Evolutionary conservation across 1,139 yeast species (phyloP).

Genomic region (Entelexis paramagnoliae): DNA sequence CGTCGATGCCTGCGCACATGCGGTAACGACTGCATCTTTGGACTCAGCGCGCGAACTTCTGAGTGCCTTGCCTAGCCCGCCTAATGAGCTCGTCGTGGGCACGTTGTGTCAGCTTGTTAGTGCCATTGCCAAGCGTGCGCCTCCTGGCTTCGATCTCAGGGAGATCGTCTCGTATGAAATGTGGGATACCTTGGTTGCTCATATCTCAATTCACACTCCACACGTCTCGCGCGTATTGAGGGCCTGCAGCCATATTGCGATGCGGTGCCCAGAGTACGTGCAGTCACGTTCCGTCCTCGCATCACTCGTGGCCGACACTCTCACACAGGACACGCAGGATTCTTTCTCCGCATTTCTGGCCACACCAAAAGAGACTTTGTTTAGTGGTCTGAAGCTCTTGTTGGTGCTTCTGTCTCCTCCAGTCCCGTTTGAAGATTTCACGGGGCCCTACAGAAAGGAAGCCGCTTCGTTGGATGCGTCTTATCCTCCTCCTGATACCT

Average conservation of each 20-base stretch:
- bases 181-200: slow-evolving; percentile 36
- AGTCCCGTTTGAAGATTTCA: slow-evolving; percentile 6
- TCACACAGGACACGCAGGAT: slow-evolving; percentile 9
- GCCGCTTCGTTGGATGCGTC: background rate
- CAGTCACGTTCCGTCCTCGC: slow-evolving; percentile 10
- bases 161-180: slow-evolving; percentile 20
- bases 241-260: slow-evolving; percentile 17
- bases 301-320: slow-evolving; percentile 5
- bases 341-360: slow-evolving; percentile 16
- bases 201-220: slow-evolving; percentile 19
- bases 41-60: slow-evolving; percentile 52
- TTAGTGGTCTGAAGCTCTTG: slow-evolving; percentile 18
- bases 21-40: slow-evolving; percentile 38
- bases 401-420: slow-evolving; percentile 19
- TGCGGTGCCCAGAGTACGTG: slow-evolving; percentile 13
- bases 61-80: slow-evolving; percentile 52
- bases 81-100: slow-evolving; percentile 60
- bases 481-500: slow-evolving; percentile 23
- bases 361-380: slow-evolving; percentile 17
- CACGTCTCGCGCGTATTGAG: slow-evolving; percentile 17
- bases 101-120: slow-evolving; percentile 54
- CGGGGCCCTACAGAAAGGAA: slow-evolving; percentile 18
- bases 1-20: slow-evolving; percentile 64
- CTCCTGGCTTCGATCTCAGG: slow-evolving; percentile 35
- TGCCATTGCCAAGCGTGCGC: slow-evolving; percentile 42